phyloP scores from a whole-genome alignment of 305 asterid species.

The Rubia balearica region DNA sequence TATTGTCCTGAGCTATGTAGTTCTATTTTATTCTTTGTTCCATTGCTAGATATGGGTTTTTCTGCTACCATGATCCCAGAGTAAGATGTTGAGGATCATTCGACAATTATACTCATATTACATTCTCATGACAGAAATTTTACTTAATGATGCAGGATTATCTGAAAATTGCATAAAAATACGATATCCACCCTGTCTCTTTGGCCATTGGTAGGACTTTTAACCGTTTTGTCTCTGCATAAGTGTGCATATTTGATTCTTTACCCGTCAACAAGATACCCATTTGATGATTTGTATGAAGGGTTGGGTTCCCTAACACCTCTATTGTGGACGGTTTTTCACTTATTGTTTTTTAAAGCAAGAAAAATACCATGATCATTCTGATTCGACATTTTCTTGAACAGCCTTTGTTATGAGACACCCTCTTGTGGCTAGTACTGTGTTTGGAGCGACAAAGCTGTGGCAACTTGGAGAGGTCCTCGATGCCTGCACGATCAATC shows the following conservation, averaged over 20 bases:
- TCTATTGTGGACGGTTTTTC: neutral
- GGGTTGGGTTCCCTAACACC: no score
- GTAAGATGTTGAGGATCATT: neutral
- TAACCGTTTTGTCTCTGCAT: no score
- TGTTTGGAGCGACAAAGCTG: conserved; percentile 72
- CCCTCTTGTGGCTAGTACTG: conserved; percentile 62
- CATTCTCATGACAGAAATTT: conserved; percentile 16
- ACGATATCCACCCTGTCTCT: conserved; percentile 66
- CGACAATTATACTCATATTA: neutral
- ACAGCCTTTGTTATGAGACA: conserved; percentile 69
- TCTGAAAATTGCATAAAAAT: conserved; percentile 43
- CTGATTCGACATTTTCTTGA: conserved; percentile 10
- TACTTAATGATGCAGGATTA: conserved; percentile 46
- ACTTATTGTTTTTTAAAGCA: no score
- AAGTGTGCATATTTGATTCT: no score
- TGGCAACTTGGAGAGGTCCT: conserved; percentile 73
- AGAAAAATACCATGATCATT: neutral
- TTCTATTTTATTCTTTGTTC: conserved; percentile 3
- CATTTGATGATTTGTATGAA: no score
- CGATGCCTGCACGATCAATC: conserved; percentile 46
- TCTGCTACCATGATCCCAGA: neutral
- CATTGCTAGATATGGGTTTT: neutral
- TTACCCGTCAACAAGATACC: no score
- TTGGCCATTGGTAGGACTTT: conserved; percentile 77
- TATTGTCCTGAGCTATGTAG: neutral